A percentile compares a stretch with the other conserved stretches of the same genome.
Conservation (phyloP, 257 asterid genomes). For the Nicotiana attenuata region DNA sequence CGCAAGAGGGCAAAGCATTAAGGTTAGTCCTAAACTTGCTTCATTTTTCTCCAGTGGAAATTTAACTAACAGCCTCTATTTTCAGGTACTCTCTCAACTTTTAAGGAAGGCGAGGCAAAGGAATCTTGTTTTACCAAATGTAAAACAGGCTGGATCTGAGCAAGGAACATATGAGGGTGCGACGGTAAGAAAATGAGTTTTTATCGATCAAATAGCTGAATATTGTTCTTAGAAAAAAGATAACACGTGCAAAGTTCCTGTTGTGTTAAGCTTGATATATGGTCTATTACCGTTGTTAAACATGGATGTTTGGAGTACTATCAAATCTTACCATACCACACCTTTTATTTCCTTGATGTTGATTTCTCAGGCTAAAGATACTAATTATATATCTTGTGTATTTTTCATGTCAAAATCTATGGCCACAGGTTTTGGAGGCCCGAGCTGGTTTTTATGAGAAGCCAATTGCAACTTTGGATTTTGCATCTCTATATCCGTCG, state of each 20-base stretch:
- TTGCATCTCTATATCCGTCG: constrained; percentile 97
- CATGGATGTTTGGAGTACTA: background rate
- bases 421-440: constrained; percentile 84
- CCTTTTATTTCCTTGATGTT: background rate
- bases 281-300: background rate
- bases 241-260: background rate
- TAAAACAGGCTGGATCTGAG: constrained; percentile 84
- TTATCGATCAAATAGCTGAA: constrained; percentile 17
- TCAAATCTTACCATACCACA: background rate
- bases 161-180: constrained; percentile 99
- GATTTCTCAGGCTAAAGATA: background rate
- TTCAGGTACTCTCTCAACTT: constrained; percentile 96
- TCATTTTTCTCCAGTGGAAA: constrained; percentile 6
- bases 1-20: constrained; percentile 97
- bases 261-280: background rate
- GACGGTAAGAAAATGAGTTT: constrained; percentile 55
- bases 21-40: constrained; percentile 37
- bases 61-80: constrained; percentile 19
- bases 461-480: constrained; percentile 98
- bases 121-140: constrained; percentile 86
- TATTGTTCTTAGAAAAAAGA: background rate
- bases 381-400: background rate
- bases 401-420: background rate
- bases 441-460: constrained; percentile 90
- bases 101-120: constrained; percentile 84